A percentile compares a stretch with the other conserved stretches of the same genome.
phyloP scores from a whole-genome alignment of 352 stramenopile genomes.

The Phytophthora pistaciae region DNA sequence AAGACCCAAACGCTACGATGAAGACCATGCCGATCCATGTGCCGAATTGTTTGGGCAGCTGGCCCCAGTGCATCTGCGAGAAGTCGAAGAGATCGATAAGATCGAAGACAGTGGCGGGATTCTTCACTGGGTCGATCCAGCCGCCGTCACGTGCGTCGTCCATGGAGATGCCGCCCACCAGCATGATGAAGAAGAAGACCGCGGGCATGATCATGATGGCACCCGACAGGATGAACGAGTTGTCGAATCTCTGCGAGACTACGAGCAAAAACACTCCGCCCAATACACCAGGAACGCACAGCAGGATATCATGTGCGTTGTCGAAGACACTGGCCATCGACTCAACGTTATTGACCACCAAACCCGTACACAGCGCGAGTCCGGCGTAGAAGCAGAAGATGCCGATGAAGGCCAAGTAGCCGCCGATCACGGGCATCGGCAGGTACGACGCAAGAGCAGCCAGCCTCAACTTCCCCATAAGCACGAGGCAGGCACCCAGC shows the following conservation, averaged over 20 bases:
- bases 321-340: constrained; percentile 75
- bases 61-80: constrained; percentile 87
- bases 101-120: constrained; percentile 60
- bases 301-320: constrained; percentile 70
- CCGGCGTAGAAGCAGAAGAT: constrained; percentile 96
- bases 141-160: constrained; percentile 90
- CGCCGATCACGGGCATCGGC: constrained; percentile 97
- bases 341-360: constrained; percentile 85
- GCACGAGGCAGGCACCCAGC: constrained; percentile 92
- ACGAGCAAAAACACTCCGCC: constrained; percentile 86
- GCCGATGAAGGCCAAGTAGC: constrained; percentile 98
- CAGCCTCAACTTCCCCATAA: constrained; percentile 93
- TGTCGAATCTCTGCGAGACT: constrained; percentile 78
- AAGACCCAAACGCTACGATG: constrained; percentile 97
- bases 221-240: constrained; percentile 70
- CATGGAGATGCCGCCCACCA: constrained; percentile 78
- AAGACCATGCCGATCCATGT: constrained; percentile 97
- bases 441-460: constrained; percentile 96
- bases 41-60: constrained; percentile 89
- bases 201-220: constrained; percentile 91
- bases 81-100: constrained; percentile 93
- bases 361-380: constrained; percentile 89
- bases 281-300: constrained; percentile 87
- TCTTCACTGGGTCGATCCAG: constrained; percentile 90
- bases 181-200: constrained; percentile 92